A percentile compares a stretch with the other conserved stretches of the same genome.
Evolutionary conservation across 768 basidiomycete species (phyloP).

Genomic region (Hericium alpestre): DNA sequence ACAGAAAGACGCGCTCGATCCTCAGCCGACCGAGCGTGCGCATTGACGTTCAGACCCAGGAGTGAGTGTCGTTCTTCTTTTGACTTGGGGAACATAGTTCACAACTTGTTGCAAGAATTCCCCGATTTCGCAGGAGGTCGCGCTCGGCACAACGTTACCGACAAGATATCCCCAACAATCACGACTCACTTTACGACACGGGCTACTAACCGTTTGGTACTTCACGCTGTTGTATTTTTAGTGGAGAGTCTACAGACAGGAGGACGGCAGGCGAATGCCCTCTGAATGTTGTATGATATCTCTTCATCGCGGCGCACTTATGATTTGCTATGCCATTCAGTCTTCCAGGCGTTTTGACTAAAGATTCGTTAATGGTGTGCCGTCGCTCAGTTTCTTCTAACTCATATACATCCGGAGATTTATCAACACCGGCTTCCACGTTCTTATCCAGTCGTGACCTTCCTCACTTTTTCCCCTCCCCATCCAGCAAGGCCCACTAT

Average conservation of each 20-base stretch:
- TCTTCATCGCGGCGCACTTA: background rate
- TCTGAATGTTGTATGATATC: background rate
- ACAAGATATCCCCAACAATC: background rate
- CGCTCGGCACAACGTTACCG: background rate
- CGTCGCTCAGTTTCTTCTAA: background rate
- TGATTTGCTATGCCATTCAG: no score
- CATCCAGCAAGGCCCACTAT: slow-evolving; percentile 15
- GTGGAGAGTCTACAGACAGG: background rate
- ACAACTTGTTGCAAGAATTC: no score
- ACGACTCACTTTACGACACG: background rate
- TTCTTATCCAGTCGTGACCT: background rate
- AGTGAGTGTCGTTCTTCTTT: slow-evolving; percentile 1
- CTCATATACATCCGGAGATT: no score
- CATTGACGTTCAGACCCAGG: slow-evolving; percentile 8
- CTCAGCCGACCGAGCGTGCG: slow-evolving; percentile 13
- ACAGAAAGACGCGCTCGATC: slow-evolving; percentile 4
- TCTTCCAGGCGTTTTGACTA: no score
- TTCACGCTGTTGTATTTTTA: background rate
- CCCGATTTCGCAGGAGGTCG: no score
- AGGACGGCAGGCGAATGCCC: background rate
- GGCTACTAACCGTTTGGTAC: background rate
- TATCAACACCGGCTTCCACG: no score
- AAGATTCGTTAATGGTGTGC: no score
- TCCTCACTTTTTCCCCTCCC: slow-evolving; percentile 4
- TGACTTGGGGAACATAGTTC: no score